Evolutionary conservation across 257 asterid genomes (phyloP).

Genomic region (Scutellaria baicalensis): DNA sequence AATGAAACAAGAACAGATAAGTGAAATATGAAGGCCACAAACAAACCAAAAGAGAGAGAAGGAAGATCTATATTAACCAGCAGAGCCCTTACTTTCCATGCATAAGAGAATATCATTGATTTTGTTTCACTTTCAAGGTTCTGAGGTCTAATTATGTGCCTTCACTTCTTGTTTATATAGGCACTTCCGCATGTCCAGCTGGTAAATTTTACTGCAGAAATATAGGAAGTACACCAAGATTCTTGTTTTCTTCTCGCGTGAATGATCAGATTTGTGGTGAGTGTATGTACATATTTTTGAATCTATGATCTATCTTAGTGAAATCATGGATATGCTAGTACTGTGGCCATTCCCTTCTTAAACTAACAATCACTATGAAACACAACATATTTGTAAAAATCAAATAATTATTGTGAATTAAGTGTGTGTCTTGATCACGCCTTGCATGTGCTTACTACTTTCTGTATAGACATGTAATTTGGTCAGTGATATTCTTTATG

Average conservation of each 20-base stretch:
- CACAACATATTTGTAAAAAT: background rate
- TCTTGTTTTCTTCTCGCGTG: constrained; percentile 79
- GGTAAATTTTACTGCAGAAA: constrained; percentile 88
- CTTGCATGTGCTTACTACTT: background rate
- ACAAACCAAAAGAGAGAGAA: background rate
- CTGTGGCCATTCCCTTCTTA: background rate
- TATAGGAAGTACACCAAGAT: constrained; percentile 74
- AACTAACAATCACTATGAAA: background rate
- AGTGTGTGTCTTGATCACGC: background rate
- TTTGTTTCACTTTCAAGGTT: background rate
- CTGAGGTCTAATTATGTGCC: background rate
- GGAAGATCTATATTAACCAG: background rate
- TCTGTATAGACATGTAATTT: background rate
- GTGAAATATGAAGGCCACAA: background rate
- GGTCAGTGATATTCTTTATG: background rate
- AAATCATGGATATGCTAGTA: background rate
- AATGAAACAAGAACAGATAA: background rate
- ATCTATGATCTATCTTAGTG: background rate
- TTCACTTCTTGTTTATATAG: constrained; percentile 30
- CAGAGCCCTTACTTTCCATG: background rate
- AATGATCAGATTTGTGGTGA: constrained; percentile 85
- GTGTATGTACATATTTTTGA: constrained; percentile 16
- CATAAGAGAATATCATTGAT: background rate
- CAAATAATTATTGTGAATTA: background rate
- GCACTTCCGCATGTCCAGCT: constrained; percentile 90